A percentile compares a stretch with the other conserved stretches of the same genome.
These are phyloP conservation scores for Penicillium sp. DNA, from an alignment of 2,329 filamentous ascomycete genomes.

Conservation along the genomic window DNA sequence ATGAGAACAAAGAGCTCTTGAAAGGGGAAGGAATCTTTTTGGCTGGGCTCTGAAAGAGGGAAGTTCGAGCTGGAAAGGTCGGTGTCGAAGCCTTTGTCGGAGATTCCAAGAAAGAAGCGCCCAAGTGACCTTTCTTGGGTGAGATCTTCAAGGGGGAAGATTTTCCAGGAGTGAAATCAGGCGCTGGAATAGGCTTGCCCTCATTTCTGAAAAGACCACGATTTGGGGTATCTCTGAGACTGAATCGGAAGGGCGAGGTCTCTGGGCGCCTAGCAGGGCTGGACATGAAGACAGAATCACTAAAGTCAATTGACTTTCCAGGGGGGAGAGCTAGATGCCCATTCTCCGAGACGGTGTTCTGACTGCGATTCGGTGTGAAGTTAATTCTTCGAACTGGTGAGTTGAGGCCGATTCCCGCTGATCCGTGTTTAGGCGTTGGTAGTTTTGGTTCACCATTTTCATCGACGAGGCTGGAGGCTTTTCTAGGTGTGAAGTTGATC, in stretches of 20 bases:
- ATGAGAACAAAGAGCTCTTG: slow-evolving; percentile 30
- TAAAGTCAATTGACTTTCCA: slow-evolving; percentile 31
- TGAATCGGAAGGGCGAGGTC: slow-evolving; percentile 45
- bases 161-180: slow-evolving; percentile 30
- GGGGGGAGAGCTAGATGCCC: slow-evolving; percentile 25
- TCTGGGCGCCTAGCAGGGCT: slow-evolving; percentile 48
- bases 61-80: slow-evolving; percentile 35
- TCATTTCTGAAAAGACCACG: slow-evolving; percentile 28
- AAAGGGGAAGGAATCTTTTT: slow-evolving; percentile 43
- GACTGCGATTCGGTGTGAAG: slow-evolving; percentile 27
- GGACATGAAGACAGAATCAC: slow-evolving; percentile 37
- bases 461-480: slow-evolving; percentile 27
- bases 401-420: slow-evolving; percentile 20
- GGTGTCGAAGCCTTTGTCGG: slow-evolving; percentile 34
- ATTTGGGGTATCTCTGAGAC: slow-evolving; percentile 42
- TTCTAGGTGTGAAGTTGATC: slow-evolving; percentile 32
- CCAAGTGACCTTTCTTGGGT: slow-evolving; percentile 42
- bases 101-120: slow-evolving; percentile 37
- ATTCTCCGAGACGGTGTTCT: slow-evolving; percentile 17
- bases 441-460: slow-evolving; percentile 35
- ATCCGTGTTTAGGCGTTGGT: slow-evolving; percentile 24
- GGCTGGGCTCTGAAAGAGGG: slow-evolving; percentile 45
- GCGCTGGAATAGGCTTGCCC: slow-evolving; percentile 18
- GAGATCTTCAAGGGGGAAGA: slow-evolving; percentile 45
- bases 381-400: slow-evolving; percentile 43